These are phyloP conservation scores for Macrophomina phaseolina DNA, from an alignment of 2,329 filamentous ascomycete genomes.

Conservation along the genomic window DNA sequence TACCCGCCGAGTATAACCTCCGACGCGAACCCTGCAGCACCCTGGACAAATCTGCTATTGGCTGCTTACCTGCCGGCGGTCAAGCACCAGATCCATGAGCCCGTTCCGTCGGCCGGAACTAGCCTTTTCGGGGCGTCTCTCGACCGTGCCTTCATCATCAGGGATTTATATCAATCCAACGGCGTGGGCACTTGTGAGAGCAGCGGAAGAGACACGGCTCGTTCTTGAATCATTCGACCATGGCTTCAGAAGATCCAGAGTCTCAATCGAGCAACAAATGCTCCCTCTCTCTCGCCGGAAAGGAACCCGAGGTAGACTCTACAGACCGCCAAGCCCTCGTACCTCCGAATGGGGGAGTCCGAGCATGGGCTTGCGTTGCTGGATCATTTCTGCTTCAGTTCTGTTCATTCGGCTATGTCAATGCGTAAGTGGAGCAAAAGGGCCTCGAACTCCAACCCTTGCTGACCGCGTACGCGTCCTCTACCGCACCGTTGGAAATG, in stretches of 20 bases:
- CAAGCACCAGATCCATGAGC: neutral
- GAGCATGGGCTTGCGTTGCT: conserved; percentile 24
- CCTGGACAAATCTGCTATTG: neutral
- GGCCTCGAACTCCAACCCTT: neutral
- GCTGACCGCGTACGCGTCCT: conserved; percentile 1
- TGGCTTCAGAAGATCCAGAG: neutral
- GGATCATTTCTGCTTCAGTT: conserved; percentile 27
- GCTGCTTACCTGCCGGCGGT: neutral
- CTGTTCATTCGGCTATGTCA: conserved; percentile 29
- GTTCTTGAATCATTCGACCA: neutral
- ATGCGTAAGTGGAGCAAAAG: conserved; percentile 25
- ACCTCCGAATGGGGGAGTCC: conserved; percentile 26
- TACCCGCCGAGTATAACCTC: conserved; percentile 11
- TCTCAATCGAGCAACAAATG: neutral
- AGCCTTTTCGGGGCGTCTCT: neutral
- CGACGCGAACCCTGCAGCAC: neutral
- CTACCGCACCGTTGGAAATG: neutral
- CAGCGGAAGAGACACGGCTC: neutral
- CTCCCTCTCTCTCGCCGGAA: neutral
- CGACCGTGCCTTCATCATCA: neutral
- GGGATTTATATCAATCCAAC: neutral
- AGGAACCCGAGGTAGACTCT: neutral
- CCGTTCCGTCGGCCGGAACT: neutral
- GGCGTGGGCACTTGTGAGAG: neutral
- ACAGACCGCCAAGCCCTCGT: conserved; percentile 7